phyloP scores from a whole-genome alignment of 306 rosid genomes.

The Trifolium repens region DNA sequence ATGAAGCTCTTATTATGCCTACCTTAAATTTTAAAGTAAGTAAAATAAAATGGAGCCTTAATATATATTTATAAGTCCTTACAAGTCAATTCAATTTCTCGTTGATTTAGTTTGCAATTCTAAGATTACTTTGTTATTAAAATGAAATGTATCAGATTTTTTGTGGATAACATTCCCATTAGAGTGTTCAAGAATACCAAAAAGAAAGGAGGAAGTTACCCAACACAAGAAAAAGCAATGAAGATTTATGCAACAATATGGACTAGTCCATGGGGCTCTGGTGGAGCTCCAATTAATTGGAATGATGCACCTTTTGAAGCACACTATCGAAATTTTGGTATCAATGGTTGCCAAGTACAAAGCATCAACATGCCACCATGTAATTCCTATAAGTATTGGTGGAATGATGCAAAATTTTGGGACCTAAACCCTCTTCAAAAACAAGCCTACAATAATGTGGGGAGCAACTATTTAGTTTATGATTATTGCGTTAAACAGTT shows the following conservation, averaged over 20 bases:
- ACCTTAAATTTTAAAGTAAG: too few relatives aligned
- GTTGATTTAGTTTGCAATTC: too few relatives aligned
- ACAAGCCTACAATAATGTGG: background rate
- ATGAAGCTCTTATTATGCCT: too few relatives aligned
- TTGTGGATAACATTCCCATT: conserved; percentile 33
- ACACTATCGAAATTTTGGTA: conserved; percentile 25
- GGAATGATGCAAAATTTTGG: conserved; percentile 26
- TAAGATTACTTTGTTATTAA: too few relatives aligned
- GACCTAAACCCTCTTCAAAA: background rate
- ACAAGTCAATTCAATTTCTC: too few relatives aligned
- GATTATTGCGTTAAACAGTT: background rate
- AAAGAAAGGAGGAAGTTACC: conserved; percentile 19
- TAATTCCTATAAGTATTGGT: conserved; percentile 9
- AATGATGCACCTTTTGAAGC: conserved; percentile 38
- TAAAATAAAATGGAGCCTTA: too few relatives aligned
- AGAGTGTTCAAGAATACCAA: conserved; percentile 36
- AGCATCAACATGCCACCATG: conserved; percentile 10
- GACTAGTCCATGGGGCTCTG: conserved; percentile 35
- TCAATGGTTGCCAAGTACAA: conserved; percentile 18
- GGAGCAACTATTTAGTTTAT: background rate
- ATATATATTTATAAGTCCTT: too few relatives aligned
- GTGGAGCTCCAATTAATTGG: conserved; percentile 32
- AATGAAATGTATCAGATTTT: conserved; percentile 31
- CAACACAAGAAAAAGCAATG: conserved; percentile 29
- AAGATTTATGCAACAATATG: conserved; percentile 35